phyloP scores from a whole-genome alignment of 768 basidiomycete species.

The Obba rivulosa region DNA sequence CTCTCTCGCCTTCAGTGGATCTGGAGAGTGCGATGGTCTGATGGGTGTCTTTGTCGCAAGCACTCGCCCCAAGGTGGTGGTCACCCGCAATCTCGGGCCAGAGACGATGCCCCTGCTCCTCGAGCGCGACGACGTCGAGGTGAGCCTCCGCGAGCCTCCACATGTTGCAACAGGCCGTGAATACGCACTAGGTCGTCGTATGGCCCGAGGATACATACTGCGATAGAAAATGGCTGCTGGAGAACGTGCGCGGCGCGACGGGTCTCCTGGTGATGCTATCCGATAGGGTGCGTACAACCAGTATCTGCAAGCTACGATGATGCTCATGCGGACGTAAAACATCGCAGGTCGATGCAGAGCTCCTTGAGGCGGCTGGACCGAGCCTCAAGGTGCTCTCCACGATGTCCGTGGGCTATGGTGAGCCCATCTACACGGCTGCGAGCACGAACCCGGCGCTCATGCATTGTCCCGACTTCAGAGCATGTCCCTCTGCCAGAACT shows the following conservation, averaged over 20 bases:
- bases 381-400: conserved; percentile 82
- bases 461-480: conserved; percentile 43
- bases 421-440: conserved; percentile 9
- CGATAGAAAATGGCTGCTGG: conserved; percentile 65
- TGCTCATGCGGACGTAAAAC: neutral
- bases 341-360: conserved; percentile 63
- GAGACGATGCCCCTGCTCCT: conserved; percentile 56
- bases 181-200: conserved; percentile 33
- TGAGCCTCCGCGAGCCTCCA: conserved; percentile 21
- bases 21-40: no score
- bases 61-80: conserved; percentile 40
- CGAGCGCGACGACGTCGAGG: conserved; percentile 49
- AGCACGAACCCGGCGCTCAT: neutral
- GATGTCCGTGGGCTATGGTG: conserved; percentile 88
- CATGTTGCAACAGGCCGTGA: neutral
- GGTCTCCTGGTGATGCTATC: conserved; percentile 58
- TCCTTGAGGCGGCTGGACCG: conserved; percentile 71
- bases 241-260: conserved; percentile 60
- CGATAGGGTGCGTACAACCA: conserved; percentile 50
- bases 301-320: conserved; percentile 8
- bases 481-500: conserved; percentile 68
- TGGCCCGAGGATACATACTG: conserved; percentile 53
- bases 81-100: conserved; percentile 56
- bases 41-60: conserved; percentile 6
- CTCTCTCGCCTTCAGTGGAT: no score